These are phyloP conservation scores for Cryptosporidium parvum DNA, from an alignment of 169 alveolate species.

Conservation along the genomic window DNA sequence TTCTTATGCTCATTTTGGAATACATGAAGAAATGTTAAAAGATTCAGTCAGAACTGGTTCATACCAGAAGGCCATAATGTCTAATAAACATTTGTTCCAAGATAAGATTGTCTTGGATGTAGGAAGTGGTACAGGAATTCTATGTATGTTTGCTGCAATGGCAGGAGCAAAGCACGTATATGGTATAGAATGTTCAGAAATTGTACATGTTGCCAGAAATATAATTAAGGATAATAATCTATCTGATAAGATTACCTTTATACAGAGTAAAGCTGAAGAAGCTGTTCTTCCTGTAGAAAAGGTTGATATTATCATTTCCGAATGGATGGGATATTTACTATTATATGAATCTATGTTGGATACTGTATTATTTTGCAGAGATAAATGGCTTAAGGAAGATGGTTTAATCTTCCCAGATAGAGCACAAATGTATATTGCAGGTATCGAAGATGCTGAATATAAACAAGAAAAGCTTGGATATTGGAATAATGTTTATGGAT, in stretches of 20 bases:
- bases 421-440: conserved; percentile 93
- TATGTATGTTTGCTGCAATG: conserved; percentile 95
- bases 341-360: conserved; percentile 97
- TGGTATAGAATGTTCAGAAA: conserved; percentile 97
- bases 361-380: conserved; percentile 96
- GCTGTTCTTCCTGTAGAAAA: conserved; percentile 93
- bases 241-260: conserved; percentile 90
- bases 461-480: conserved; percentile 92
- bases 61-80: conserved; percentile 93
- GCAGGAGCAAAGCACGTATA: conserved; percentile 98
- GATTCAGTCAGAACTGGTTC: conserved; percentile 95
- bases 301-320: conserved; percentile 98
- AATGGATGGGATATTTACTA: conserved; percentile 99
- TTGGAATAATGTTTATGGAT: conserved; percentile 97
- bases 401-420: conserved; percentile 97
- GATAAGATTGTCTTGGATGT: conserved; percentile 97
- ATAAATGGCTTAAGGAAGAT: conserved; percentile 94
- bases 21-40: conserved; percentile 98
- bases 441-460: conserved; percentile 97
- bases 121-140: conserved; percentile 99
- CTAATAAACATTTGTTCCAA: conserved; percentile 92
- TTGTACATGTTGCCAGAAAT: conserved; percentile 92
- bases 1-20: conserved; percentile 95
- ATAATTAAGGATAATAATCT: conserved; percentile 91
- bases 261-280: conserved; percentile 97